These are phyloP conservation scores for Waltergamsia citrina DNA, from an alignment of 2,329 filamentous ascomycete genomes.

Conservation along the genomic window DNA sequence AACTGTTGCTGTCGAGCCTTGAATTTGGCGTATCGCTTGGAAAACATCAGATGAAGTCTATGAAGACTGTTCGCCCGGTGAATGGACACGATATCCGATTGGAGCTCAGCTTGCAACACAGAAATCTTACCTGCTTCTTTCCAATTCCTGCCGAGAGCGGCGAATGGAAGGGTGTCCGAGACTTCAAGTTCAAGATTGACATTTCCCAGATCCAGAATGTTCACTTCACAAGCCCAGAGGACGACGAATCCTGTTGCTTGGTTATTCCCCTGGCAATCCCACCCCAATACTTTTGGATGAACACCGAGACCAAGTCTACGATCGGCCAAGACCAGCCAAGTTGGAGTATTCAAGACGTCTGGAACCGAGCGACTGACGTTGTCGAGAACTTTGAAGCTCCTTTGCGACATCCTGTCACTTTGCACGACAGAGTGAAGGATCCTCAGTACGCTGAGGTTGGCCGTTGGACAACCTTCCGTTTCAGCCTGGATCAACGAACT, in stretches of 20 bases:
- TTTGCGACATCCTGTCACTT: slow-evolving; percentile 23
- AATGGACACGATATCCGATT: slow-evolving; percentile 12
- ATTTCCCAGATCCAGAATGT: slow-evolving; percentile 37
- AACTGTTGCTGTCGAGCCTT: slow-evolving; percentile 21
- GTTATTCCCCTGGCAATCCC: slow-evolving; percentile 39
- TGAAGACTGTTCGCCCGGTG: slow-evolving; percentile 31
- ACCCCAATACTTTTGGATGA: slow-evolving; percentile 35
- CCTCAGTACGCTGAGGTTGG: slow-evolving; percentile 38
- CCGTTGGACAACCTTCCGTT: slow-evolving; percentile 45
- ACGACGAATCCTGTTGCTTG: slow-evolving; percentile 24
- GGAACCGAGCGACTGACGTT: slow-evolving; percentile 40
- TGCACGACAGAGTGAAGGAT: slow-evolving; percentile 24
- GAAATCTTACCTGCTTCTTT: slow-evolving; percentile 20
- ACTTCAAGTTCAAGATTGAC: slow-evolving; percentile 32
- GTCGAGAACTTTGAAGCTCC: slow-evolving; percentile 20
- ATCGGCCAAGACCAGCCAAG: slow-evolving; percentile 17
- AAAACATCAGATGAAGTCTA: slow-evolving; percentile 46
- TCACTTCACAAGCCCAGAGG: slow-evolving; percentile 16
- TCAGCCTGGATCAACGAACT: slow-evolving; percentile 25
- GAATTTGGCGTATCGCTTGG: slow-evolving; percentile 53
- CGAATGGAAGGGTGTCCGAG: slow-evolving; percentile 7
- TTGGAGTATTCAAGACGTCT: slow-evolving; percentile 33
- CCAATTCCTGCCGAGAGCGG: slow-evolving; percentile 9
- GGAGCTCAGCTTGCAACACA: slow-evolving; percentile 18
- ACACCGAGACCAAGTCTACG: slow-evolving; percentile 17